Conservation (phyloP, 176 grass and related monocot species). For the Stipa capillata region DNA sequence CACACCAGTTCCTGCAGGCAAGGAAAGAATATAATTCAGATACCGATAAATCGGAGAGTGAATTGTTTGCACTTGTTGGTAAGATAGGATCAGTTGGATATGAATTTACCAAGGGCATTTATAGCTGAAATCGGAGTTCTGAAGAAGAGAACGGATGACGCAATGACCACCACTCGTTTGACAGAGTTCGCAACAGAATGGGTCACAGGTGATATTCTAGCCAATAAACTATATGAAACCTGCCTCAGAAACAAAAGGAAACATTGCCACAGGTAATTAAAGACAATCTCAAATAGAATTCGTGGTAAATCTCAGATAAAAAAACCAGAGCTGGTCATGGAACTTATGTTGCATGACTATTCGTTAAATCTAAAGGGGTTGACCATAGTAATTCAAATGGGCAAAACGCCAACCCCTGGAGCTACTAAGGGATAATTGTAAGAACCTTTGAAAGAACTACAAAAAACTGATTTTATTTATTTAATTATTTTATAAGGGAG, state of each 20-base stretch:
- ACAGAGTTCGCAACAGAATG: conserved; percentile 82
- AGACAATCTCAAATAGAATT: neutral
- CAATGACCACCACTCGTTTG: conserved; percentile 77
- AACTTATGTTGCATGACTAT: no score
- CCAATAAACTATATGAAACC: conserved; percentile 84
- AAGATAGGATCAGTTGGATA: neutral
- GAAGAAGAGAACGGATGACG: conserved; percentile 72
- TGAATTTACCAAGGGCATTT: conserved; percentile 57
- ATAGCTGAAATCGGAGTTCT: conserved; percentile 70
- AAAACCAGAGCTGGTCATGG: no score
- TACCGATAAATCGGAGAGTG: no score
- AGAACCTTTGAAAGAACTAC: neutral
- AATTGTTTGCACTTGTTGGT: neutral
- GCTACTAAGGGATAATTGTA: neutral
- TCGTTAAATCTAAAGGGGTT: neutral
- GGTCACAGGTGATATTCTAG: conserved; percentile 64
- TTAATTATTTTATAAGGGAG: neutral
- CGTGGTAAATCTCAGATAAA: neutral
- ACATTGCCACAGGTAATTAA: neutral
- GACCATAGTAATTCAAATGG: neutral
- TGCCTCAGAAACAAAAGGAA: conserved; percentile 27
- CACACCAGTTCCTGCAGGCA: conserved; percentile 41
- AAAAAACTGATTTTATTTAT: neutral
- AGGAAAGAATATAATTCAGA: neutral
- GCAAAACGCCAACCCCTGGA: neutral